A percentile compares a stretch with the other conserved stretches of the same genome.
These are phyloP conservation scores for Magnolia officinalis DNA, from an alignment of 164 flowering plant species.

Conservation along the genomic window DNA sequence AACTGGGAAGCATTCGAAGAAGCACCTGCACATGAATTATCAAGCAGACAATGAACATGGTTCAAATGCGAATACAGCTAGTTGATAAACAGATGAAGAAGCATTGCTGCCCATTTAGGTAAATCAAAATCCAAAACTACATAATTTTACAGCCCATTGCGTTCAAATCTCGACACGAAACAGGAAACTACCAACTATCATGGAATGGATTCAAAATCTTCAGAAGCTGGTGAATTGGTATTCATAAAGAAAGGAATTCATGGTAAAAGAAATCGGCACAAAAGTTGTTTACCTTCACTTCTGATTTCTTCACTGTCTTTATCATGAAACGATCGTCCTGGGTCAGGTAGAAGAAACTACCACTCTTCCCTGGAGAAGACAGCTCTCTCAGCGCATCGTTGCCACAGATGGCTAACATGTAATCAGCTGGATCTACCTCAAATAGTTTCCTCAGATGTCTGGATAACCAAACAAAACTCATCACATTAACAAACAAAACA, in stretches of 20 bases:
- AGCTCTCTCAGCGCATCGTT: slow-evolving; percentile 64
- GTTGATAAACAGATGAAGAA: background rate
- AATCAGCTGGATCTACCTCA: slow-evolving; percentile 60
- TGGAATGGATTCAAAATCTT: background rate
- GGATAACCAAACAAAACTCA: slow-evolving; percentile 8
- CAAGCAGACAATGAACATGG: background rate
- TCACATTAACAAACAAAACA: background rate
- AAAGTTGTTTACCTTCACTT: slow-evolving; percentile 58
- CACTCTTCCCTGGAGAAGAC: slow-evolving; percentile 73
- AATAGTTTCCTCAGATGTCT: slow-evolving; percentile 60
- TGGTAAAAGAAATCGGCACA: background rate
- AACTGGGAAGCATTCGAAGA: slow-evolving; percentile 44
- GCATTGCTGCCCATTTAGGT: background rate
- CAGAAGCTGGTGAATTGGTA: background rate
- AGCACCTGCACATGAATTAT: slow-evolving; percentile 26
- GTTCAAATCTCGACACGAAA: background rate
- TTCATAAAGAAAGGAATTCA: background rate
- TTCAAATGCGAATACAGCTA: background rate
- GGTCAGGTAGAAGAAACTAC: slow-evolving; percentile 73
- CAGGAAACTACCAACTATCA: background rate
- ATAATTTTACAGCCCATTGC: background rate
- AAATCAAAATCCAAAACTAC: background rate
- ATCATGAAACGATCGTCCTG: slow-evolving; percentile 86
- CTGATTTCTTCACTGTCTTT: slow-evolving; percentile 78
- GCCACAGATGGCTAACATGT: slow-evolving; percentile 69